Evolutionary conservation across 2,329 filamentous ascomycete species (phyloP), one percentile per base, ranked within the genome.

Genomic region (Beauveria pseudobassiana): DNA sequence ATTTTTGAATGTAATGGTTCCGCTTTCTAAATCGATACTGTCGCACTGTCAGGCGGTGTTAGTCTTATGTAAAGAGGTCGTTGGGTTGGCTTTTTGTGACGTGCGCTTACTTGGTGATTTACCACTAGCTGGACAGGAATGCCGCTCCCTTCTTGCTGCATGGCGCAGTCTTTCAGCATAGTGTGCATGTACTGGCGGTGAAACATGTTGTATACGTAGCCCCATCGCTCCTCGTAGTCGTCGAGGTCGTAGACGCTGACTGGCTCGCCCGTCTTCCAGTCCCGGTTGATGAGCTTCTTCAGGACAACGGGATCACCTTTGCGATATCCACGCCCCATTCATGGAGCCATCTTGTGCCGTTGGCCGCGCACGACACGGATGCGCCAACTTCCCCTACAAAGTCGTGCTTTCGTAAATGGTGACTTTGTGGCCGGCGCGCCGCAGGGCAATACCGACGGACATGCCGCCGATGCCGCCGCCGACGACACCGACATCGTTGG

Each of bases 321-420:
- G 75, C 74, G 1, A 89, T 76, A 67, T 89, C 83, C 1, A 89
- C 84, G 0, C 76, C 76, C 87, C 87, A 90, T 70, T 87, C 84
- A 64, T 87, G 81, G 8, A 90, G 75, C 86, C 86, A 90, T 52
- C 84, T 79, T 1, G 86, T 87, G 8, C 87, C 87, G 67, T 90
- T 90, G 10, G 87, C 86, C 1, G 87, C 87, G 67, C 86, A 89
- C 0, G 82, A 86, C 0, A 88, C 80, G 0, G 86, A 87, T 0
- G 85, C 85, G 14, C 87, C 87, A 0, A 87, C 86, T 69, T 90
- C 87, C 16, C 86, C 85, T 0, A 80, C 85, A 65, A 84, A 89
- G 70, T 89, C 84, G 40, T 80, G 78, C 43, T 82, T 69, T 88
- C 87, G 68, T 89, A 89, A 64, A 90, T 81, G 22, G 83, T 87